phyloP scores from a whole-genome alignment of 192 early-diverging fungal genomes.

The Jimgerdemannia lactiflua region DNA sequence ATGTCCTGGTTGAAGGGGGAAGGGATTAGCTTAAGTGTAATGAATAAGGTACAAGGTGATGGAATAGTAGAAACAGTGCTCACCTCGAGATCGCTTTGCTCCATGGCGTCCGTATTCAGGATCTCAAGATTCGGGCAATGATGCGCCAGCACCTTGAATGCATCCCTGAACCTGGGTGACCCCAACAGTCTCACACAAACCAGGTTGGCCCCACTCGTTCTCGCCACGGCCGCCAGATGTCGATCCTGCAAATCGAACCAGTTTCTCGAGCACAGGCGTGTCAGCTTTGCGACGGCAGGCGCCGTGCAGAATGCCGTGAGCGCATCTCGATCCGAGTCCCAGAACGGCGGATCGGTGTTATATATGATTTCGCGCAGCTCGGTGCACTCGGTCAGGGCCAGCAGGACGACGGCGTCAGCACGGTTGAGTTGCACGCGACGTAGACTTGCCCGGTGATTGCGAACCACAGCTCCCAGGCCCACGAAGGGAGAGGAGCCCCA shows the following conservation, averaged over 20 bases:
- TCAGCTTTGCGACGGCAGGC: not conserved
- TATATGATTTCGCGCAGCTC: not conserved
- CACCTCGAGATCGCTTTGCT: not conserved
- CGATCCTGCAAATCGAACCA: not conserved
- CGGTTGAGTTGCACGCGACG: not conserved
- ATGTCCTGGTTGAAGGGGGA: not conserved
- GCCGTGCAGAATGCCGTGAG: not conserved
- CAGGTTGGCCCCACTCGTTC: not conserved
- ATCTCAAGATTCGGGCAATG: not conserved
- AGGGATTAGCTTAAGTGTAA: not conserved
- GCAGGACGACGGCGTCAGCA: not conserved
- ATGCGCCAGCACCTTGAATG: not conserved
- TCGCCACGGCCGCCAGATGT: not conserved
- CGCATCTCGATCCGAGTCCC: not conserved
- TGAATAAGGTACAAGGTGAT: not conserved
- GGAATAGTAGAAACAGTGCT: not conserved
- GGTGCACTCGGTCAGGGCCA: not conserved
- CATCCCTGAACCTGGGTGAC: not conserved
- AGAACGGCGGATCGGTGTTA: not conserved
- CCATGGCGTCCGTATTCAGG: not conserved
- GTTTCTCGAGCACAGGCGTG: not conserved
- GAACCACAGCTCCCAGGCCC: not conserved
- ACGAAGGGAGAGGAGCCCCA: not conserved
- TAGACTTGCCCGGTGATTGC: not conserved
- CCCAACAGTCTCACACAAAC: not conserved